Evolutionary conservation across 2,329 filamentous ascomycete genomes (phyloP).

Genomic region (Aspergillus terreus): DNA sequence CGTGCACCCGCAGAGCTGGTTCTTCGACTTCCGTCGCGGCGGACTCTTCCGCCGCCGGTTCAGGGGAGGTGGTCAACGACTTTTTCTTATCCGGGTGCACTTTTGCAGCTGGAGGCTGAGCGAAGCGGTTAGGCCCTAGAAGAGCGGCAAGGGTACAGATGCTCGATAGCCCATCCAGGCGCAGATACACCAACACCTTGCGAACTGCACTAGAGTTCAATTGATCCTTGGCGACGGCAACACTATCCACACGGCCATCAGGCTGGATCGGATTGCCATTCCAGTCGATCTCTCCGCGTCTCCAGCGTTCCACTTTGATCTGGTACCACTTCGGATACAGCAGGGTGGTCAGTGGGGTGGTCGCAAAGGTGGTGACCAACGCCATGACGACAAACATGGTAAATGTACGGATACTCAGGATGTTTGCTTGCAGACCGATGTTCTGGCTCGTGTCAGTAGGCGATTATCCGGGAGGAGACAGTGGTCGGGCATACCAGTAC

Average conservation of each 20-base stretch:
- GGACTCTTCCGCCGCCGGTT: conserved; percentile 21
- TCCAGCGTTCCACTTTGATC: conserved; percentile 69
- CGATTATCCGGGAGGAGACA: too few species aligned
- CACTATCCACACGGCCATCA: conserved; percentile 42
- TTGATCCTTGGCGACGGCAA: conserved; percentile 46
- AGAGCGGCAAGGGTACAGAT: conserved; percentile 79
- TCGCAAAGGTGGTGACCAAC: conserved; percentile 77
- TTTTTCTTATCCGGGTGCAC: conserved; percentile 31
- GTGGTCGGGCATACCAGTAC: conserved; percentile 64
- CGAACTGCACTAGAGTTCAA: conserved; percentile 52
- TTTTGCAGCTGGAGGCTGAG: conserved; percentile 28
- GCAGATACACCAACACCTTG: conserved; percentile 73
- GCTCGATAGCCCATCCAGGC: conserved; percentile 78
- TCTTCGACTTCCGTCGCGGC: conserved; percentile 15
- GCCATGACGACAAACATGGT: conserved; percentile 97
- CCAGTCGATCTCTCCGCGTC: conserved; percentile 88
- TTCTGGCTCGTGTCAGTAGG: conserved; percentile 45
- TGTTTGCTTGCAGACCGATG: conserved; percentile 78
- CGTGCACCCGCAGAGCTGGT: conserved; percentile 67
- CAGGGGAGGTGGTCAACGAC: conserved; percentile 9
- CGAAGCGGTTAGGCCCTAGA: conserved; percentile 56
- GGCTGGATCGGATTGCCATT: conserved; percentile 55
- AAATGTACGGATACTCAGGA: conserved; percentile 76
- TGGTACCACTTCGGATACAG: conserved; percentile 78
- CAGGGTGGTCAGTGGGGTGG: conserved; percentile 69